Evolutionary conservation across 257 asterid species (phyloP), one percentile per base, ranked within the genome.

Genomic region (Leptodermis oblonga): DNA sequence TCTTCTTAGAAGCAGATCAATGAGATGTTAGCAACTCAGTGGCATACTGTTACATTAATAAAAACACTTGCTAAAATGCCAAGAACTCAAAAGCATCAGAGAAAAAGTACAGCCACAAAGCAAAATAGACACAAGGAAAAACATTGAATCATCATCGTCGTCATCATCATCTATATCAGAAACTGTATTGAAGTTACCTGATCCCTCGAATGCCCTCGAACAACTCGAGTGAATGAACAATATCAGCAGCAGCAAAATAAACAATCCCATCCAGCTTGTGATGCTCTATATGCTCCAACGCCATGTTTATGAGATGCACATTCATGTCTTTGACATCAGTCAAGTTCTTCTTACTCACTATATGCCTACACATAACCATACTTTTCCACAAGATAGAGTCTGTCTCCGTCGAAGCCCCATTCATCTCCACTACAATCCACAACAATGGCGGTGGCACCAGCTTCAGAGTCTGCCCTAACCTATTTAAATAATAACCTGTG

Each of bases 341-440:
- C 76, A 85, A 78, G 70, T 89, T 94, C 78, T 74, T 84, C 63
- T 36, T 68, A 63, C 93, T 85, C 43, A 91, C 95, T 83, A 91
- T 74, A 83, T 94, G 97, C 71, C 97, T 78, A 64, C 91, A 86
- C 93, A 89, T 72, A 63, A 91, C 79, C 17, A 93, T 96, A 63
- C 83, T 89, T 61, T 82, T 86, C 79, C 97, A 87, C 88, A 94
- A 76, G 36, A 91, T 80, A 54, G 86, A 89, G 0, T 96, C 89
- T 34, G 98, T 91, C 80, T 89, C 98, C 78, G 69, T n/a, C 28
- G 97, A 85, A 0, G 90, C 96, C 2, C 70, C 78, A 72, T 81
- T 83, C 89, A 86, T 84, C 86, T 94, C 99, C 77, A 94, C 97
- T 72, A 91, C 93, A 80, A 94, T 87, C 99, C 99, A 94, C 90